These are phyloP conservation scores for Tolypocladium cylindrosporum DNA, from an alignment of 2,329 filamentous ascomycete genomes.

Conservation along the genomic window DNA sequence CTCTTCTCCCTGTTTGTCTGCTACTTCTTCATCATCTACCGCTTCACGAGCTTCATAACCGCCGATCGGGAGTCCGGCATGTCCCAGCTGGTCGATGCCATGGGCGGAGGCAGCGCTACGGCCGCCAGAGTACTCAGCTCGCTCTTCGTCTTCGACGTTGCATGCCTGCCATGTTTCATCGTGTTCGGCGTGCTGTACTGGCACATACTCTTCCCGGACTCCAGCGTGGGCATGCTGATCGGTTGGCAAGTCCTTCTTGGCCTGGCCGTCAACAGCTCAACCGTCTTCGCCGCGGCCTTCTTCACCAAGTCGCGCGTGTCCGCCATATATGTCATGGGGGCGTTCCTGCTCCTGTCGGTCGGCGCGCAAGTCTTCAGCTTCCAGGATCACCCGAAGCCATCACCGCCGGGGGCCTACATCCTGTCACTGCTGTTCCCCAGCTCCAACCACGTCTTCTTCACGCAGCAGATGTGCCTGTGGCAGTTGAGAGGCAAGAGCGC, in stretches of 20 bases:
- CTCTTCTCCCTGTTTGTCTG: slow-evolving; percentile 14
- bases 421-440: slow-evolving; percentile 13
- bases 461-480: slow-evolving; percentile 13
- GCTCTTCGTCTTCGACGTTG: slow-evolving; percentile 14
- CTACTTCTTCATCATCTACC: slow-evolving; percentile 11
- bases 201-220: slow-evolving; percentile 16
- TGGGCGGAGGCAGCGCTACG: slow-evolving; percentile 31
- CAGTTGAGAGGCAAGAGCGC: slow-evolving; percentile 6
- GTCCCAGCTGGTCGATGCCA: slow-evolving; percentile 21
- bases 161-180: slow-evolving; percentile 26
- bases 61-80: slow-evolving; percentile 20
- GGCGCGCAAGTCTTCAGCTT: slow-evolving; percentile 8
- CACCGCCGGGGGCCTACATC: not conserved
- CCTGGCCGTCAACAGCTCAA: slow-evolving; percentile 50
- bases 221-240: slow-evolving; percentile 20
- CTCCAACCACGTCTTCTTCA: slow-evolving; percentile 13
- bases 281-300: slow-evolving; percentile 42
- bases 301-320: slow-evolving; percentile 21
- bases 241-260: slow-evolving; percentile 37
- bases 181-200: slow-evolving; percentile 27
- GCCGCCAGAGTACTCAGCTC: slow-evolving; percentile 14
- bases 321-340: slow-evolving; percentile 17
- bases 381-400: slow-evolving; percentile 3
- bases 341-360: slow-evolving; percentile 17
- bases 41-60: slow-evolving; percentile 12